Conservation (phyloP, 179 eudicot species). For the Patellifolia procumbens region DNA sequence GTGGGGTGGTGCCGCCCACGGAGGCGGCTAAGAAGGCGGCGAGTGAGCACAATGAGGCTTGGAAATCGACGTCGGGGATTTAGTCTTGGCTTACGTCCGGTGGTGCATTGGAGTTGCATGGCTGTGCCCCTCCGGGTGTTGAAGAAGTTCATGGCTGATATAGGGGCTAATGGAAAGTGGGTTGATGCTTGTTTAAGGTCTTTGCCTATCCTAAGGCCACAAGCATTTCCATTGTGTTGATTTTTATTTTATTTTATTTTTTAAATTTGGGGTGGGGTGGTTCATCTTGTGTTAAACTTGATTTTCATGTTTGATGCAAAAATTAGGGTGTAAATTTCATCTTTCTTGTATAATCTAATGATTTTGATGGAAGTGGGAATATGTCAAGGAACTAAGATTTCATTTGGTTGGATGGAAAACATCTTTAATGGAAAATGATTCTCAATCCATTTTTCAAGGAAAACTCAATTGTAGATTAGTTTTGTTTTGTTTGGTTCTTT, state of each 20-base stretch:
- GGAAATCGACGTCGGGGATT: constrained; percentile 57
- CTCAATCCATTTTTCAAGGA: no score
- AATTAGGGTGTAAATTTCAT: background rate
- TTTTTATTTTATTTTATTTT: background rate
- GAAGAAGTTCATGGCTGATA: constrained; percentile 46
- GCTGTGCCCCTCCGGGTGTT: constrained; percentile 45
- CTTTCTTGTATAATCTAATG: background rate
- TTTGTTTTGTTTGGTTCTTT: no score
- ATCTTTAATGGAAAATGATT: no score
- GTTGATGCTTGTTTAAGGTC: constrained; percentile 58
- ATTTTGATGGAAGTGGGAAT: background rate
- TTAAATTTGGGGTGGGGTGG: background rate
- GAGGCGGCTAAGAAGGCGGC: constrained; percentile 39
- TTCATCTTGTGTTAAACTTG: background rate
- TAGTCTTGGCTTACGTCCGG: constrained; percentile 44
- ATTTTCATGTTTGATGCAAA: background rate
- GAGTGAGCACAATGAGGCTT: constrained; percentile 43
- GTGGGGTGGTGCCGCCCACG: constrained; percentile 48
- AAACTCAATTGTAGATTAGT: no score
- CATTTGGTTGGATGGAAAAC: no score
- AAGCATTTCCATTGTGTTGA: constrained; percentile 60
- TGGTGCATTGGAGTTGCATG: constrained; percentile 55
- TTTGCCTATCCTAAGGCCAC: constrained; percentile 61
- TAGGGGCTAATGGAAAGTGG: constrained; percentile 43
- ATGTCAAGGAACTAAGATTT: no score